phyloP scores from a whole-genome alignment of 371 early-diverging fungal species.

The Lichtheimia corymbifera region DNA sequence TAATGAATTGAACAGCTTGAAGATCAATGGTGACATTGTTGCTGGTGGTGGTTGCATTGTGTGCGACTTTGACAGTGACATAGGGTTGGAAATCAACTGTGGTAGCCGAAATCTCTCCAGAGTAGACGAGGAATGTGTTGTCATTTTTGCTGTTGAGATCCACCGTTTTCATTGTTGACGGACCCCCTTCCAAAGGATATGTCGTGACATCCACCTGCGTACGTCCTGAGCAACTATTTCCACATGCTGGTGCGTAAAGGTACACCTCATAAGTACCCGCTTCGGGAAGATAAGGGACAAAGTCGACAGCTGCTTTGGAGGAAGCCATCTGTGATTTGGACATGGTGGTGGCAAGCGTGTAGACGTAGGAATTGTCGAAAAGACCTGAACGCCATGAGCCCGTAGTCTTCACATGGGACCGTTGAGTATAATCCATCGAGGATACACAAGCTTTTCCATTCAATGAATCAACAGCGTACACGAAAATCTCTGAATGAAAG shows the following conservation, averaged over 20 bases:
- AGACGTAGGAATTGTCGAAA: slow-evolving; percentile 23
- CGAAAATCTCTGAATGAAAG: slow-evolving; percentile 31
- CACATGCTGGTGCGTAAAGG: slow-evolving; percentile 64
- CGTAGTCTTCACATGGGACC: slow-evolving; percentile 18
- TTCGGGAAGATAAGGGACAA: slow-evolving; percentile 64
- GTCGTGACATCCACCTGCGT: slow-evolving; percentile 41
- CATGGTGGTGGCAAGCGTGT: slow-evolving; percentile 22
- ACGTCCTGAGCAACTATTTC: slow-evolving; percentile 48
- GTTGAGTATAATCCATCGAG: slow-evolving; percentile 2
- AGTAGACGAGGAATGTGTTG: slow-evolving; percentile 39
- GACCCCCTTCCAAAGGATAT: slow-evolving; percentile 15
- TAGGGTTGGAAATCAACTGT: slow-evolving; percentile 48
- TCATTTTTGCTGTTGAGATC: slow-evolving; percentile 25
- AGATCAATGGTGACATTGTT: slow-evolving; percentile 41
- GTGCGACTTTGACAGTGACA: slow-evolving; percentile 34
- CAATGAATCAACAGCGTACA: slow-evolving; percentile 19
- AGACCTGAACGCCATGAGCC: slow-evolving; percentile 25
- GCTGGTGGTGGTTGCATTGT: slow-evolving; percentile 23
- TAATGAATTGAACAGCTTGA: slow-evolving; percentile 58
- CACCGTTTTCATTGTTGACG: slow-evolving; percentile 4
- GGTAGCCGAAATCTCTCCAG: slow-evolving; percentile 50
- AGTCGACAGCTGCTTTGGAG: slow-evolving; percentile 39
- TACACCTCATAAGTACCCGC: slow-evolving; percentile 66
- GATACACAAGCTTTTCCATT: slow-evolving; percentile 17
- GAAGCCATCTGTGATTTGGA: slow-evolving; percentile 22